phyloP scores from a whole-genome alignment of 2,329 filamentous ascomycete species.

The Orbilia quercus region DNA sequence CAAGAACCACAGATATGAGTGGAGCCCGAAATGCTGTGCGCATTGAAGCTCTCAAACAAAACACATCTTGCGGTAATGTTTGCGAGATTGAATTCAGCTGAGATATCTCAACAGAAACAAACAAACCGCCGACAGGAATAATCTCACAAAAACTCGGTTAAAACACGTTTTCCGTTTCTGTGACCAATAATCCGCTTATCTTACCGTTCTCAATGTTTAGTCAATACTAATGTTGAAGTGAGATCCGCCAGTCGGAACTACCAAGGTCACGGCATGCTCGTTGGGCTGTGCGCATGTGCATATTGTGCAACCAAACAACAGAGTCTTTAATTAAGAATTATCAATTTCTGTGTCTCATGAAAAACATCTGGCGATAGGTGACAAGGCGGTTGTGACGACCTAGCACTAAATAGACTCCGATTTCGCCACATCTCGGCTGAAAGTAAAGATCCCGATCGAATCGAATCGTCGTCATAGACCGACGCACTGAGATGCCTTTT shows the following conservation, averaged over 20 bases:
- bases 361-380: no score
- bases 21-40: conserved; percentile 11
- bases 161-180: no score
- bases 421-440: not conserved
- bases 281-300: not conserved
- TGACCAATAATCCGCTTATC: no score
- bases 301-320: not conserved
- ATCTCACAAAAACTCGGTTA: no score
- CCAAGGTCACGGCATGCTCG: no score
- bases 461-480: not conserved
- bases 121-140: no score
- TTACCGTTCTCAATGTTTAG: no score
- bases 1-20: not conserved
- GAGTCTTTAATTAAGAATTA: conserved; percentile 3
- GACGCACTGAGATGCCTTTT: conserved; percentile 4
- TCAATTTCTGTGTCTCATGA: conserved; percentile 24
- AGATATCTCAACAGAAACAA: not conserved
- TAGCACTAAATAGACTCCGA: not conserved
- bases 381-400: no score
- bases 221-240: not conserved
- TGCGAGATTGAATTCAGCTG: not conserved
- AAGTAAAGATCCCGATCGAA: not conserved
- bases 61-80: not conserved
- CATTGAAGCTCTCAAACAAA: not conserved
- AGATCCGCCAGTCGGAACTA: conserved; percentile 4